Percentiles rank a stretch among this genome's conserved stretches.
Conservation (phyloP, 306 rosid genomes). For the Arachis stenosperma region DNA sequence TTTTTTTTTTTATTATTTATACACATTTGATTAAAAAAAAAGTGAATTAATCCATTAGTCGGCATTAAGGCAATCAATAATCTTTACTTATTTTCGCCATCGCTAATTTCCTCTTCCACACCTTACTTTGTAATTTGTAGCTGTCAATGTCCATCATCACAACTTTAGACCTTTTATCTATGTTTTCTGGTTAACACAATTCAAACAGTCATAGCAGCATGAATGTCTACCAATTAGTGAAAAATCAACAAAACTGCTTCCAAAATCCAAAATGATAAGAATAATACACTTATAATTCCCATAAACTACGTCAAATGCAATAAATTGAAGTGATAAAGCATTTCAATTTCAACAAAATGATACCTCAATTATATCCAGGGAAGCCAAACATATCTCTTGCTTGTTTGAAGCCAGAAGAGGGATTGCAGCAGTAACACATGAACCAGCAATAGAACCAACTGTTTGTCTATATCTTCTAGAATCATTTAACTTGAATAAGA, state of each 20-base stretch:
- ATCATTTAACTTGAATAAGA: conserved; percentile 77
- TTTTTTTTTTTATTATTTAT: too few relatives aligned
- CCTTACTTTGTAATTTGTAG: not conserved
- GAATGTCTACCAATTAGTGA: conserved; percentile 15
- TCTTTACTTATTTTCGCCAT: too few relatives aligned
- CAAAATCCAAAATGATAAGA: not conserved
- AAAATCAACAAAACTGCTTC: conserved; percentile 1
- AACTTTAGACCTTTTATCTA: not conserved
- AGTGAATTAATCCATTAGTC: too few relatives aligned
- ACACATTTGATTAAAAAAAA: too few relatives aligned
- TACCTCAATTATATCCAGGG: conserved; percentile 92
- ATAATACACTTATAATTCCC: not conserved
- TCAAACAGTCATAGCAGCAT: conserved; percentile 13
- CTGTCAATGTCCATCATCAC: not conserved
- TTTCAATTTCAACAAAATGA: conserved; percentile 29
- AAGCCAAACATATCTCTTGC: conserved; percentile 72
- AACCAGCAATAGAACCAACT: conserved; percentile 81
- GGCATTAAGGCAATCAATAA: not conserved
- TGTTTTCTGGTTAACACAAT: not conserved
- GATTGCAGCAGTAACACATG: conserved; percentile 74
- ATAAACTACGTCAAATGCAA: conserved; percentile 19
- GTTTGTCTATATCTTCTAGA: conserved; percentile 82
- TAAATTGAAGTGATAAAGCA: conserved; percentile 21
- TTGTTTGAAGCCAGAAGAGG: conserved; percentile 77
- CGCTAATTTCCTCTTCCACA: not conserved